Percentiles rank a stretch among this genome's conserved stretches.
Conservation (phyloP, 805 yeast species). For the Candida maris region DNA sequence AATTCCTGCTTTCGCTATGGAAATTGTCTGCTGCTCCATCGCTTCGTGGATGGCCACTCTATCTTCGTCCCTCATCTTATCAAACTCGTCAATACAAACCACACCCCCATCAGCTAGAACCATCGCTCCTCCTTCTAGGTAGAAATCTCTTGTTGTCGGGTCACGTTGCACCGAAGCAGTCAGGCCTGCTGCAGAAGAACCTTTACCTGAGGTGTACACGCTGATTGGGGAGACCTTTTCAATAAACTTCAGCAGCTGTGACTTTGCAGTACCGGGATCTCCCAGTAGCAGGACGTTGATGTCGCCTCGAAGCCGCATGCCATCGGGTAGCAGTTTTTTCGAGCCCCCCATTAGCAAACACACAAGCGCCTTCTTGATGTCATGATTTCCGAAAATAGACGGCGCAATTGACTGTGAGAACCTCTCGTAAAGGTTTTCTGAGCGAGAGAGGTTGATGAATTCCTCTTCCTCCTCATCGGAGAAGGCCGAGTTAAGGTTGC, state of each 20-base stretch:
- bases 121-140: conserved; percentile 99
- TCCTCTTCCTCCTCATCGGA: conserved; percentile 94
- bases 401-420: conserved; percentile 92
- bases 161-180: conserved; percentile 98
- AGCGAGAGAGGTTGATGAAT: conserved; percentile 72
- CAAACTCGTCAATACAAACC: conserved; percentile 98
- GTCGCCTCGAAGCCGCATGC: conserved; percentile 95
- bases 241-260: conserved; percentile 91
- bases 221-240: conserved; percentile 94
- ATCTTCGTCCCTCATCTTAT: conserved; percentile 98
- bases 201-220: conserved; percentile 97
- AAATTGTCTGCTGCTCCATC: conserved; percentile 99
- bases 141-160: conserved; percentile 81
- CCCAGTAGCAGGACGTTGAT: conserved; percentile 90
- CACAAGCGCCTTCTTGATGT: conserved; percentile 89
- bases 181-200: conserved; percentile 99
- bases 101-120: conserved; percentile 99
- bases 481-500: conserved; percentile 49
- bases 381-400: conserved; percentile 89
- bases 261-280: conserved; percentile 99
- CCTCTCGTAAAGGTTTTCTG: conserved; percentile 81
- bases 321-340: conserved; percentile 87
- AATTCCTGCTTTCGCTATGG: conserved; percentile 98
- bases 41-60: conserved; percentile 99
- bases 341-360: conserved; percentile 94